Evolutionary conservation across 805 yeast species (phyloP).

Genomic region (Ogataea nakhonphanomensis): DNA sequence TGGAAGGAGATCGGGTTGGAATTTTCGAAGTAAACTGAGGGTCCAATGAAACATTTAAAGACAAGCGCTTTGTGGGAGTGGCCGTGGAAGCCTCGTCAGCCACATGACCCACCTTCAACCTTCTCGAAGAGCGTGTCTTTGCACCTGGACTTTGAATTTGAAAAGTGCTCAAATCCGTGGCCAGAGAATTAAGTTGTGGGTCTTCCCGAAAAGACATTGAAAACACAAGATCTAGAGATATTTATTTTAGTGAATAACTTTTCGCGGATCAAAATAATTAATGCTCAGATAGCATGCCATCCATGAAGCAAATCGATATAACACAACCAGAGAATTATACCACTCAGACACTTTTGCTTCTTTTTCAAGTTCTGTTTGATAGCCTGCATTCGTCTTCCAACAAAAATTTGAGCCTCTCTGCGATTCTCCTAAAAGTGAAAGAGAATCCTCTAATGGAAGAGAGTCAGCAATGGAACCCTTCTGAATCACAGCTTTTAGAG

Average conservation of each 20-base stretch:
- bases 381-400: conserved; percentile 13
- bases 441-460: conserved; percentile 27
- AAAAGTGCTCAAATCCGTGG: conserved; percentile 2
- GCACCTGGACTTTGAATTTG: conserved; percentile 7
- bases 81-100: not conserved
- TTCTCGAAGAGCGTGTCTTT: not conserved
- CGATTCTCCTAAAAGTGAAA: conserved; percentile 16
- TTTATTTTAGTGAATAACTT: conserved; percentile 1
- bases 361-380: conserved; percentile 30
- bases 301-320: conserved; percentile 1
- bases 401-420: conserved; percentile 12
- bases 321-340: conserved; percentile 24
- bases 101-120: not conserved
- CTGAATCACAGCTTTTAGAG: conserved; percentile 17
- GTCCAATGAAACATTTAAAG: conserved; percentile 16
- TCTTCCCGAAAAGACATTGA: conserved; percentile 4
- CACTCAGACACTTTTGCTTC: conserved; percentile 29
- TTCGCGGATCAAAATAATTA: conserved; percentile 8
- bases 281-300: not conserved
- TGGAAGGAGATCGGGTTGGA: conserved; percentile 24
- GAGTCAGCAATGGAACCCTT: conserved; percentile 11
- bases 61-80: conserved; percentile 7
- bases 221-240: not conserved
- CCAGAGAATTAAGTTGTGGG: conserved; percentile 1
- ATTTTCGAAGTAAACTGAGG: conserved; percentile 23